Evolutionary conservation across 768 basidiomycete genomes (phyloP).

Genomic region (Tricholoma flavovirens): DNA sequence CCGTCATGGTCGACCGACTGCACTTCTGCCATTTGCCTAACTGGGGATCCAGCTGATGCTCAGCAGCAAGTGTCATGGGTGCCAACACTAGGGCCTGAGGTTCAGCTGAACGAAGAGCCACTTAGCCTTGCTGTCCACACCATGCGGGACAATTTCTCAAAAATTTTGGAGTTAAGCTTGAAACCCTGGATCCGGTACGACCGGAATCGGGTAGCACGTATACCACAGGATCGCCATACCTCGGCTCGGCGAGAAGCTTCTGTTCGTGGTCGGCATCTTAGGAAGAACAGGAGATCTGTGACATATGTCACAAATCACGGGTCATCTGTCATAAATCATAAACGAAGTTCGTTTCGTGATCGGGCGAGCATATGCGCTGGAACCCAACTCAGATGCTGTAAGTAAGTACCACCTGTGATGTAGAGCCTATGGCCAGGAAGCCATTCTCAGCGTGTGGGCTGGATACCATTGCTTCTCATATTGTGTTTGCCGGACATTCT

Average conservation of each 20-base stretch:
- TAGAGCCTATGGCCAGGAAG: constrained; percentile 1
- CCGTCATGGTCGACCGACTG: not conserved
- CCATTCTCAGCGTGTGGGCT: not conserved
- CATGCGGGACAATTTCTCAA: not conserved
- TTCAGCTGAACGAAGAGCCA: too few relatives aligned
- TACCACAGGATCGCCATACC: not conserved
- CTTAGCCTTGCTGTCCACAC: not conserved
- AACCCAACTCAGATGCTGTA: not conserved
- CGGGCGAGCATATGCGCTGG: constrained; percentile 3
- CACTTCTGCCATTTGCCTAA: not conserved
- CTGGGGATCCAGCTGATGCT: too few relatives aligned
- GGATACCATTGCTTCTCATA: not conserved
- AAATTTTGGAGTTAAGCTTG: not conserved
- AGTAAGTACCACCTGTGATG: not conserved
- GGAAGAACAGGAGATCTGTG: constrained; percentile 14
- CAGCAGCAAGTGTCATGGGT: not conserved
- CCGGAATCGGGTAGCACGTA: not conserved
- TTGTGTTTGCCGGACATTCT: not conserved
- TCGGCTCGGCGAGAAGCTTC: not conserved
- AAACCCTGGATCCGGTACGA: not conserved
- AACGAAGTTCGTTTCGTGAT: constrained; percentile 4
- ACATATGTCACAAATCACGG: too few relatives aligned
- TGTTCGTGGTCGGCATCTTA: constrained; percentile 2
- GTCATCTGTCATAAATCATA: constrained; percentile 17
- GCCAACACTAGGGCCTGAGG: not conserved